Conservation (phyloP, 1,139 yeast genomes). For the Candida tropicalis region DNA sequence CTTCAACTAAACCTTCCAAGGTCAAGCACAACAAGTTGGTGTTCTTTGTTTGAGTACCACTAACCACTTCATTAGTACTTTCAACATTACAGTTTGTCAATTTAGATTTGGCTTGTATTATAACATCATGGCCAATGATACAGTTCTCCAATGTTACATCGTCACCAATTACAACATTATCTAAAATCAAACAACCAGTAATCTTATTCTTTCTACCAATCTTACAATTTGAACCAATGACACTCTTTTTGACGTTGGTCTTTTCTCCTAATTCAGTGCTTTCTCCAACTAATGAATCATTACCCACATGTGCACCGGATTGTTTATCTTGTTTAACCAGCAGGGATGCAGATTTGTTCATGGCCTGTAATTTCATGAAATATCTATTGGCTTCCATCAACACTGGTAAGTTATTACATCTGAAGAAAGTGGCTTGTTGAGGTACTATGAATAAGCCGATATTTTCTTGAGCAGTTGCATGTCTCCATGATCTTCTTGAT, state of each 20-base stretch:
- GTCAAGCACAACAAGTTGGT: conserved; percentile 75
- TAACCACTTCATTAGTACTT: conserved; percentile 67
- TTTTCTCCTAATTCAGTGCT: conserved; percentile 66
- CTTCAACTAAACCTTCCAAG: conserved; percentile 52
- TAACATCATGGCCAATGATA: conserved; percentile 72
- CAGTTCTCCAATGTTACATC: conserved; percentile 89
- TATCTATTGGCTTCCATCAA: conserved; percentile 91
- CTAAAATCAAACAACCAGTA: conserved; percentile 81
- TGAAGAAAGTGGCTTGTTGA: conserved; percentile 63
- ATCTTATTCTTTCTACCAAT: conserved; percentile 88
- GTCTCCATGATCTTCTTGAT: conserved; percentile 92
- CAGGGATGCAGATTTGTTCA: conserved; percentile 32
- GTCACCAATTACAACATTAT: conserved; percentile 73
- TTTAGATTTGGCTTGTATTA: conserved; percentile 59
- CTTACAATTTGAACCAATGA: conserved; percentile 72
- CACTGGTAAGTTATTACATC: conserved; percentile 77
- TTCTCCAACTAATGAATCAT: conserved; percentile 76
- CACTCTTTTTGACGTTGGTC: conserved; percentile 80
- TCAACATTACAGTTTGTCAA: conserved; percentile 84
- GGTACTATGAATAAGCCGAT: conserved; percentile 70
- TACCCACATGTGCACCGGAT: conserved; percentile 79
- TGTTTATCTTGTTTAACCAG: conserved; percentile 44
- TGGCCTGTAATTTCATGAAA: conserved; percentile 57
- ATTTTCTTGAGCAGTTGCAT: conserved; percentile 58
- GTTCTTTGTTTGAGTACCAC: conserved; percentile 72